Evolutionary conservation across 768 basidiomycete genomes (phyloP).

Genomic region (Leccinellum luteum): DNA sequence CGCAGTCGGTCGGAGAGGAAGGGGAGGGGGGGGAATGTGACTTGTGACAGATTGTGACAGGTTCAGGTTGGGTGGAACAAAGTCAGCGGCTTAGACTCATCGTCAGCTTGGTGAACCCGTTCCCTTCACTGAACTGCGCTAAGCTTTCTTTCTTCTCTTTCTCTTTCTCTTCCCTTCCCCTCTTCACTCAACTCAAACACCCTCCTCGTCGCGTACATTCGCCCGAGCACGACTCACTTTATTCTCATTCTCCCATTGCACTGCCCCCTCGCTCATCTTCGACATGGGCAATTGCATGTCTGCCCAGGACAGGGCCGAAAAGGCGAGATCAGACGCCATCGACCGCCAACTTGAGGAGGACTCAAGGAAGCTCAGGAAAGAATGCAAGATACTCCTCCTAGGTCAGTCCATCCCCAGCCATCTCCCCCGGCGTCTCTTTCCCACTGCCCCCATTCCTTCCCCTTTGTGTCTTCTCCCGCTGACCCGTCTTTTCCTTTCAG

Average conservation of each 20-base stretch:
- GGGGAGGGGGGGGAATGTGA: not conserved
- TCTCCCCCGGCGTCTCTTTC: slow-evolving; percentile 10
- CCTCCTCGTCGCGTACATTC: too few relatives aligned
- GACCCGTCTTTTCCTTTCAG: slow-evolving; percentile 37
- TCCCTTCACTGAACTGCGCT: too few relatives aligned
- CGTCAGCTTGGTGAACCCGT: too few relatives aligned
- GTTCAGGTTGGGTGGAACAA: slow-evolving; percentile 18
- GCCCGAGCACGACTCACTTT: not conserved
- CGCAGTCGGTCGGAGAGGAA: too few relatives aligned
- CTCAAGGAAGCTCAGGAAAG: slow-evolving; percentile 72
- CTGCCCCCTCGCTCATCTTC: not conserved
- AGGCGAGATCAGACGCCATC: slow-evolving; percentile 67
- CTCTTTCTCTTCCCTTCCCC: too few relatives aligned
- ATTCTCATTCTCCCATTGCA: not conserved
- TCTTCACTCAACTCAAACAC: too few relatives aligned
- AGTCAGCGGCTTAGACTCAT: too few relatives aligned
- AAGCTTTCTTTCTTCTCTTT: too few relatives aligned
- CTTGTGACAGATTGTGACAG: slow-evolving; percentile 23
- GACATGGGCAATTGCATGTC: slow-evolving; percentile 71
- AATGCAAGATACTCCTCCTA: slow-evolving; percentile 91
- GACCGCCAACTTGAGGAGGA: slow-evolving; percentile 88
- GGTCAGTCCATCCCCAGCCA: slow-evolving; percentile 49
- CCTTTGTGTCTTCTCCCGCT: not conserved
- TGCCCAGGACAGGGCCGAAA: slow-evolving; percentile 52
- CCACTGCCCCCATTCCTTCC: not conserved